Evolutionary conservation across 2,329 filamentous ascomycete species (phyloP).

Genomic region (Penicillium hesseltinei): DNA sequence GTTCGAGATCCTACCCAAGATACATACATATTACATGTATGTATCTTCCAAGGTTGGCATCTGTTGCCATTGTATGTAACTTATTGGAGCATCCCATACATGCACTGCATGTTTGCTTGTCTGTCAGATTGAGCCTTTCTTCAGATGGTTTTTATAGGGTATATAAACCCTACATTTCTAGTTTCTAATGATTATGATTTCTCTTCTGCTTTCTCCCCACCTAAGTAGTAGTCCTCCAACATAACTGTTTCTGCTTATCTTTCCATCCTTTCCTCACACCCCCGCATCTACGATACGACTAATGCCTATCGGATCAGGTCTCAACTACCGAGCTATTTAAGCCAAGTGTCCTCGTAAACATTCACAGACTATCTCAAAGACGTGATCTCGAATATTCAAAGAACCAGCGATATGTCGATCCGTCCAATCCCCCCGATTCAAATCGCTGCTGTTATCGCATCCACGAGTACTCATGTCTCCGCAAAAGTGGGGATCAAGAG

Average conservation of each 20-base stretch:
- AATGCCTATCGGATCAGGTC: not conserved
- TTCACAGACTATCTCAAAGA: not conserved
- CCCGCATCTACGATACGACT: conserved; percentile 6
- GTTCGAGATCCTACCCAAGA: not conserved
- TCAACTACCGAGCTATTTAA: not conserved
- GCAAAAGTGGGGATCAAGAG: conserved; percentile 26
- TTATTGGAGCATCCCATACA: too few species aligned
- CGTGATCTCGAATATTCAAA: not conserved
- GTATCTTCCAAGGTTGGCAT: not conserved
- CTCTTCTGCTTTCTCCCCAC: too few species aligned
- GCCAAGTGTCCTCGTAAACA: not conserved
- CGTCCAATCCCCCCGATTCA: conserved; percentile 28
- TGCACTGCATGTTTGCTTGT: too few species aligned
- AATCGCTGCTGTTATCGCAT: conserved; percentile 32
- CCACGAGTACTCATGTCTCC: conserved; percentile 20
- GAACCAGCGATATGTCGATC: conserved; percentile 15
- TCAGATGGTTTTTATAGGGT: too few species aligned
- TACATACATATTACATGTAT: too few species aligned
- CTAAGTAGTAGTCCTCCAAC: too few species aligned
- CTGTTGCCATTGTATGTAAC: not conserved
- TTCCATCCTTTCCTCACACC: not conserved
- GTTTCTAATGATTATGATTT: too few species aligned
- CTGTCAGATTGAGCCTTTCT: too few species aligned
- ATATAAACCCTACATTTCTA: too few species aligned
- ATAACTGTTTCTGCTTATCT: conserved; percentile 6